Percentiles rank a stretch among this genome's conserved stretches.
Evolutionary conservation across 352 stramenopile species (phyloP).

Genomic region (Phytopythium helicoides): DNA sequence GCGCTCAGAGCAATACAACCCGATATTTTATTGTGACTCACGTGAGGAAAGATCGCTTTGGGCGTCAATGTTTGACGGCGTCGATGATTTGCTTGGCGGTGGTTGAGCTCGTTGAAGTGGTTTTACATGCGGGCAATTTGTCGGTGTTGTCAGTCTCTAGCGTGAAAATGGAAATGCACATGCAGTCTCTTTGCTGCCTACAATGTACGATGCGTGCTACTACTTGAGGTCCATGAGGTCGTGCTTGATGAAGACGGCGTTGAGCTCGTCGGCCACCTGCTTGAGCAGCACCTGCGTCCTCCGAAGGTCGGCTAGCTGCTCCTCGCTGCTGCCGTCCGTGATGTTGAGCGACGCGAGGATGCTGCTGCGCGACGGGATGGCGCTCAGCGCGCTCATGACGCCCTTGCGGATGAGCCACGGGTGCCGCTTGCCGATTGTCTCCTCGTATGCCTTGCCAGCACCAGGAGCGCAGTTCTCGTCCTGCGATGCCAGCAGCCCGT

Average conservation of each 20-base stretch:
- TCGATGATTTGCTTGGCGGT: too few species aligned
- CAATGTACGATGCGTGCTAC: too few species aligned
- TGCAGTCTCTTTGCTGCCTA: too few species aligned
- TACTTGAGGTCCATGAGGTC: conserved; percentile 78
- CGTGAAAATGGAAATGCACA: too few species aligned
- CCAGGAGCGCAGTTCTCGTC: conserved; percentile 65
- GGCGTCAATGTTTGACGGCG: too few species aligned
- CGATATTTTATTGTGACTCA: too few species aligned
- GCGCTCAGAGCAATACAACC: too few species aligned
- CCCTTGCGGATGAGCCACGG: conserved; percentile 85
- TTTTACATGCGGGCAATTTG: too few species aligned
- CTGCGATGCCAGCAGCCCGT: conserved; percentile 62
- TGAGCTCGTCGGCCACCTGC: conserved; percentile 48
- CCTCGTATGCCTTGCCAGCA: conserved; percentile 78
- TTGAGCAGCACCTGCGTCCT: conserved; percentile 48
- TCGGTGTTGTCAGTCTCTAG: too few species aligned
- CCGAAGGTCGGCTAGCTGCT: conserved; percentile 31
- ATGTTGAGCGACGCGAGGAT: conserved; percentile 56
- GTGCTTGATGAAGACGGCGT: conserved; percentile 55
- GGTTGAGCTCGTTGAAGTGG: too few species aligned
- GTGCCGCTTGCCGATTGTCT: conserved; percentile 77
- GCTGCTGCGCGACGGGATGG: conserved; percentile 53
- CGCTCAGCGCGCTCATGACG: conserved; percentile 67
- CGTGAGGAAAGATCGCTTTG: too few species aligned
- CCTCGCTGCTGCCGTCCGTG: conserved; percentile 23